These are phyloP conservation scores for Fusarium fujikuroi DNA, from an alignment of 2,329 filamentous ascomycete genomes.

Conservation along the genomic window DNA sequence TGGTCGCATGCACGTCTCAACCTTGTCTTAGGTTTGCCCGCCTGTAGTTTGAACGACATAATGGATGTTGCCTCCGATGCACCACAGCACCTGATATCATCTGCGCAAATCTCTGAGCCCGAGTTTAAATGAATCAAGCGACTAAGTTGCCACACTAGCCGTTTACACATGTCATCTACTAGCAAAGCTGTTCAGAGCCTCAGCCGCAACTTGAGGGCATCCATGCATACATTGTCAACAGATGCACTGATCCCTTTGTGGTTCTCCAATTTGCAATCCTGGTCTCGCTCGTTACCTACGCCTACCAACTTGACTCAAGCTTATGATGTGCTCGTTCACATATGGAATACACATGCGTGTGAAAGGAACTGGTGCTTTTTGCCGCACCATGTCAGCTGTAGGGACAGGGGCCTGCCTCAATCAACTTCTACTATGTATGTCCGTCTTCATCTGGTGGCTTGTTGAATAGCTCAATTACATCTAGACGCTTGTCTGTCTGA, in stretches of 20 bases:
- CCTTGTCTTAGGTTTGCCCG: not conserved
- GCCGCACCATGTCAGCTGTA: not conserved
- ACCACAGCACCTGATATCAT: not conserved
- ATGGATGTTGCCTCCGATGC: constrained; percentile 7
- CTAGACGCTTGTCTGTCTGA: not conserved
- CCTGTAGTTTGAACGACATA: constrained; percentile 15
- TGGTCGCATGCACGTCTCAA: constrained; percentile 7
- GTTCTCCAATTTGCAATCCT: constrained; percentile 24
- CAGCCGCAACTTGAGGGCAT: constrained; percentile 23
- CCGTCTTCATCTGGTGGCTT: not conserved
- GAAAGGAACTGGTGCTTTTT: not conserved
- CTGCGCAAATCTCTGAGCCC: not conserved
- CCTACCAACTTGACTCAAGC: not conserved
- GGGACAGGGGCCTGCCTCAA: not conserved
- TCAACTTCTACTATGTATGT: not conserved
- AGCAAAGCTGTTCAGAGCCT: constrained; percentile 8
- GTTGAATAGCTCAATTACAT: not conserved
- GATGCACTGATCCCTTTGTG: constrained; percentile 29
- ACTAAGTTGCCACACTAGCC: constrained; percentile 37
- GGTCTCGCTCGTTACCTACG: not conserved
- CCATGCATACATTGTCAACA: constrained; percentile 18
- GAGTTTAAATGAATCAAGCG: constrained; percentile 25
- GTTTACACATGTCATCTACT: constrained; percentile 17
- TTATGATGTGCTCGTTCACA: not conserved
- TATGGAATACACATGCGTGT: not conserved